Conservation (phyloP, 352 stramenopile genomes). For the Phytophthora hibernalis region DNA sequence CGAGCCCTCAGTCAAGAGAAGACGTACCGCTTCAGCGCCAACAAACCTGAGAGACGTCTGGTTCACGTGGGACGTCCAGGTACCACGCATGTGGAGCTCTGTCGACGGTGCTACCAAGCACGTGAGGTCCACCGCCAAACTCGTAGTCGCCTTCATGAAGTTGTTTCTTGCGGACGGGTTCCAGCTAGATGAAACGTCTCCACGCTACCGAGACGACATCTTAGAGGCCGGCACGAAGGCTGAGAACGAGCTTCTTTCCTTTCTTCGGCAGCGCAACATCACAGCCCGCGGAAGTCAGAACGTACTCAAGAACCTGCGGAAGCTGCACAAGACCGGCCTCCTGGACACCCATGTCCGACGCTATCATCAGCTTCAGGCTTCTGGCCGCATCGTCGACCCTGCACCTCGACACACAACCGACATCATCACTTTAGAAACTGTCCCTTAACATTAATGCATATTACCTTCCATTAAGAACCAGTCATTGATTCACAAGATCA, state of each 20-base stretch:
- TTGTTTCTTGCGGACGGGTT: too few relatives aligned
- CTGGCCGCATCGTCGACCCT: not conserved
- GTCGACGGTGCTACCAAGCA: too few relatives aligned
- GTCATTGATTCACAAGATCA: not conserved
- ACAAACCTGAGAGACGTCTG: too few relatives aligned
- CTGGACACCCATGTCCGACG: not conserved
- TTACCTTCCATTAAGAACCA: not conserved
- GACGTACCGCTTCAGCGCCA: too few relatives aligned
- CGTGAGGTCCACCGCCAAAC: too few relatives aligned
- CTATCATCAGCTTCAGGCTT: conserved; percentile 4
- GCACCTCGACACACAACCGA: not conserved
- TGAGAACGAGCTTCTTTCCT: too few relatives aligned
- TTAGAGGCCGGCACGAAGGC: not conserved
- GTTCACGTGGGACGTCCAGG: too few relatives aligned
- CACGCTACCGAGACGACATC: too few relatives aligned
- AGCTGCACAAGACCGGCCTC: conserved; percentile 1
- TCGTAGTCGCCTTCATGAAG: too few relatives aligned
- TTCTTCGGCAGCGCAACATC: not conserved
- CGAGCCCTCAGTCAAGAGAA: too few relatives aligned
- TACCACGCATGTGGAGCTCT: too few relatives aligned
- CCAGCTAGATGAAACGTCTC: too few relatives aligned
- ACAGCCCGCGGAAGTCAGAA: not conserved
- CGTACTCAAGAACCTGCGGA: conserved; percentile 18
- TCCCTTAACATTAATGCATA: not conserved
- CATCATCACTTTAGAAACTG: not conserved